Evolutionary conservation across 2,329 filamentous ascomycete genomes (phyloP), one percentile per base, ranked within the genome.

Genomic region (Chaetomium sp.): DNA sequence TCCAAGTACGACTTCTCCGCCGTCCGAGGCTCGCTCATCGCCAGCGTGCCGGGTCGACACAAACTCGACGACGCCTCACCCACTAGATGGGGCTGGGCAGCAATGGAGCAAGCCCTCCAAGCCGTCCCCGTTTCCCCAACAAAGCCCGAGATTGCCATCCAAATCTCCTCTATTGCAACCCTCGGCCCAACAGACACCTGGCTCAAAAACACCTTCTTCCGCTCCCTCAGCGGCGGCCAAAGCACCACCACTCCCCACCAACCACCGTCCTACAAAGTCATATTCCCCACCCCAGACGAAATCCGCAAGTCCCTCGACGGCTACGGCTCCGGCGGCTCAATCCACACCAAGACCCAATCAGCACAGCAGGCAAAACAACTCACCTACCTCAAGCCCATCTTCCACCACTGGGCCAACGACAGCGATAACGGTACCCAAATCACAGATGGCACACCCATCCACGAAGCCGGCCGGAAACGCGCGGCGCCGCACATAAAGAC

Each of bases 401-500:
- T 96, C 23, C 86, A 87, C 69, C 90, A 92, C 69, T 97, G 93
- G 93, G 86, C 86, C 3, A 87, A 89, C 49, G 87, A 90, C 67
- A 75, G 76, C 10, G 65, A 73, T 0, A 59, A 70, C 13, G 82
- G 80, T 19, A 71, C 68, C 78, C 78, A 71, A 31, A 65, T 78
- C 16, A 59, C 65, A 5, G 66, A 72, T 19, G 66, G 69, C 16
- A 62, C 65, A 0, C 29, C 50, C 1, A 58, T 74, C 1, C 73
- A 72, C 6, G 81, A 89, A 66, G 84, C 85, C 9, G 87, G 88
- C 1, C 81, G 90, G 61, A 81, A 85, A 56, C 82, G 86, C 33
- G 92, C 92, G 21, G 91, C 92, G 0, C 93, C 93, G 0, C 93
- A 97, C 70, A 90, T 96, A 74, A 97, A 97, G 75, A 96, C 92